phyloP scores from a whole-genome alignment of 2,329 filamentous ascomycete species.

The Akanthomyces muscarius region DNA sequence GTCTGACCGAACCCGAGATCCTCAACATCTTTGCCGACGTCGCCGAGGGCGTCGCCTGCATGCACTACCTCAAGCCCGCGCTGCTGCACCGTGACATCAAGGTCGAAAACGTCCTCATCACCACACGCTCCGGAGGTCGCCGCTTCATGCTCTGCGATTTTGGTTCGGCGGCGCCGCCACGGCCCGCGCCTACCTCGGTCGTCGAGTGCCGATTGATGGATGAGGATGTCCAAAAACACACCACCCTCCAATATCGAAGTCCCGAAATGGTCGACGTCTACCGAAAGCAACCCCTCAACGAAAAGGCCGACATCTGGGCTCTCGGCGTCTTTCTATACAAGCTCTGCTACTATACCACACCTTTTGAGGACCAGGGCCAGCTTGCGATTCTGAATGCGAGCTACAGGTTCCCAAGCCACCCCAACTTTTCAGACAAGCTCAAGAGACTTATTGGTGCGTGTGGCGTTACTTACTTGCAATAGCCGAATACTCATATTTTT shows the following conservation, averaged over 20 bases:
- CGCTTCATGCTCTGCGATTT: slow-evolving; percentile 98
- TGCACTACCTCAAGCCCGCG: slow-evolving; percentile 97
- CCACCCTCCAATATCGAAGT: slow-evolving; percentile 93
- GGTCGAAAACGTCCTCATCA: slow-evolving; percentile 96
- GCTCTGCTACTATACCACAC: slow-evolving; percentile 97
- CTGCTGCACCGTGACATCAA: slow-evolving; percentile 92
- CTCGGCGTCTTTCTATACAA: slow-evolving; percentile 94
- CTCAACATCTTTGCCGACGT: slow-evolving; percentile 95
- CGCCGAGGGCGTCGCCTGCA: slow-evolving; percentile 92
- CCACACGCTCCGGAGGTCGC: slow-evolving; percentile 58
- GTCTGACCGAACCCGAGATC: slow-evolving; percentile 95
- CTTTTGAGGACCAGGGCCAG: slow-evolving; percentile 96
- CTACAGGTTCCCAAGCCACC: slow-evolving; percentile 86
- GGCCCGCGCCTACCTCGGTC: slow-evolving; percentile 78
- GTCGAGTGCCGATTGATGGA: slow-evolving; percentile 89
- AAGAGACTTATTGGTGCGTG: slow-evolving; percentile 79
- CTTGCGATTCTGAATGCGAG: slow-evolving; percentile 95
- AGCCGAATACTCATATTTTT: slow-evolving; percentile 23
- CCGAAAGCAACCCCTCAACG: slow-evolving; percentile 90
- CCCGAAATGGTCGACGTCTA: slow-evolving; percentile 99
- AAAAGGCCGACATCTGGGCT: slow-evolving; percentile 99
- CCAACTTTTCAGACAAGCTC: slow-evolving; percentile 81
- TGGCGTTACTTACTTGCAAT: background rate
- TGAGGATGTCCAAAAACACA: slow-evolving; percentile 95
- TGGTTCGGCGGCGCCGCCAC: slow-evolving; percentile 81